phyloP scores from a whole-genome alignment of 129 eudicot genomes.

The Calendula officinalis region DNA sequence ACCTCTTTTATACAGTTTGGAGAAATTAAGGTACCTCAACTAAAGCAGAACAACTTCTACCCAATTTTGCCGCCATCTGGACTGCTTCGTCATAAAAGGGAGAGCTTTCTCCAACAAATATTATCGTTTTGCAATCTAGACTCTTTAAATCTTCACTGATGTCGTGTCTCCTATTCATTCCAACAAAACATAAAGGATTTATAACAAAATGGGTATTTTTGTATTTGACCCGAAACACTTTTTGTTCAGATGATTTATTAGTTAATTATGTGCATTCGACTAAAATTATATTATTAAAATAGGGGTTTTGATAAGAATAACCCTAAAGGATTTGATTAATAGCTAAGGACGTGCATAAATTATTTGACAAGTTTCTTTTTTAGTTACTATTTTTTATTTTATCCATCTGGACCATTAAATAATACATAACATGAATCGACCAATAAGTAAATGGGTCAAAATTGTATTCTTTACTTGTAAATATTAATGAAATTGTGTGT shows the following conservation, averaged over 20 bases:
- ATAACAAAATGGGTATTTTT: not conserved
- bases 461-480: not conserved
- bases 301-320: too few species aligned
- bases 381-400: not conserved
- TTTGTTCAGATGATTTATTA: not conserved
- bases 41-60: conserved; percentile 65
- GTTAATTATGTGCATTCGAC: too few species aligned
- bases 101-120: conserved; percentile 79
- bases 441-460: not conserved
- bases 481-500: not conserved
- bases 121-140: conserved; percentile 73
- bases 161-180: conserved; percentile 74
- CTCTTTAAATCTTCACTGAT: conserved; percentile 63
- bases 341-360: too few species aligned
- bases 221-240: not conserved
- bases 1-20: not conserved
- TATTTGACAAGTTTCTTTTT: not conserved
- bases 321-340: too few species aligned
- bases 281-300: too few species aligned
- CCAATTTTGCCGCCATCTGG: conserved; percentile 73
- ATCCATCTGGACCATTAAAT: not conserved
- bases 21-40: conserved; percentile 64
- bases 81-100: conserved; percentile 84
- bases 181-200: conserved; percentile 3
- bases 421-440: conserved; percentile 8